phyloP scores from a whole-genome alignment of 2,329 filamentous ascomycete genomes.

The Apiospora phragmitis region DNA sequence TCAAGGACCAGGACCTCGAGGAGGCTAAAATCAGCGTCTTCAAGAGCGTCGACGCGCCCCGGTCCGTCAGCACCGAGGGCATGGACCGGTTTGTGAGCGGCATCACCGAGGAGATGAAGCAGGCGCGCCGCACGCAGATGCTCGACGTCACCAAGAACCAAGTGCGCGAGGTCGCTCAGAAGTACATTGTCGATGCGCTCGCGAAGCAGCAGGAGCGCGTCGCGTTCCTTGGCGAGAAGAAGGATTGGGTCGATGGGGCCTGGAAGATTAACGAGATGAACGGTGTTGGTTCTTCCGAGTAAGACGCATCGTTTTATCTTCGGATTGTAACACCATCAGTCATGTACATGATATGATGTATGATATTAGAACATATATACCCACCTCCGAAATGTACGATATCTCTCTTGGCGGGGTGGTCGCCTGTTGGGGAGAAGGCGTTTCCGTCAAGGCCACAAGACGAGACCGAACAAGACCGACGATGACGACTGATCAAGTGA shows the following conservation, averaged over 20 bases:
- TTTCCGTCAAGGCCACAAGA: neutral
- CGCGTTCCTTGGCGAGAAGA: slow-evolving; percentile 80
- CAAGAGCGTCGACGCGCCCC: slow-evolving; percentile 85
- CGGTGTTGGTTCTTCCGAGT: slow-evolving; percentile 5
- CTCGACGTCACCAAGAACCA: slow-evolving; percentile 83
- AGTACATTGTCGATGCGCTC: slow-evolving; percentile 72
- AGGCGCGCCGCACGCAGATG: slow-evolving; percentile 77
- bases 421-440: slow-evolving; percentile 17
- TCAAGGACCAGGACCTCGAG: slow-evolving; percentile 83
- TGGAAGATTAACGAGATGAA: slow-evolving; percentile 77
- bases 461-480: neutral
- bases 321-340: neutral
- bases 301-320: neutral
- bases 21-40: slow-evolving; percentile 96
- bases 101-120: slow-evolving; percentile 85
- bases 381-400: slow-evolving; percentile 31
- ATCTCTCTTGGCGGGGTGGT: slow-evolving; percentile 17
- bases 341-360: slow-evolving; percentile 32
- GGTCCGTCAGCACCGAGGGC: slow-evolving; percentile 83
- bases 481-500: neutral
- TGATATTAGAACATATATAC: slow-evolving; percentile 37
- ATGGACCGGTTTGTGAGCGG: slow-evolving; percentile 83
- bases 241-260: slow-evolving; percentile 70
- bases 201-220: slow-evolving; percentile 61
- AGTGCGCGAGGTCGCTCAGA: slow-evolving; percentile 78